Evolutionary conservation across 805 yeast species (phyloP).

Genomic region (Yamadazyma laniorum): DNA sequence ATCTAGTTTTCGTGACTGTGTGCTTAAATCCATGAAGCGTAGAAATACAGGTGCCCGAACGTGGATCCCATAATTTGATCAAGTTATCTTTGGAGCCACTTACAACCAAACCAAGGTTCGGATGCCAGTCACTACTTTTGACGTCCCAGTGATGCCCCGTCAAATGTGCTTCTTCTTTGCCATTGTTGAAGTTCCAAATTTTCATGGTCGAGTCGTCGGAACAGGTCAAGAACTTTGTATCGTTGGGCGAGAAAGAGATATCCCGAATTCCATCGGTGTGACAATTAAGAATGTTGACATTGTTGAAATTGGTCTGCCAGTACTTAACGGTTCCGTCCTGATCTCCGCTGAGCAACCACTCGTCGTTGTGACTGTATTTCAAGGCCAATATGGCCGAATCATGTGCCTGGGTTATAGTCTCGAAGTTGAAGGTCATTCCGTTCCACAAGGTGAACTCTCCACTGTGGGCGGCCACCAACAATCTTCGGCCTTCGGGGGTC

Average conservation of each 20-base stretch:
- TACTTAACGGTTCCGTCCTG: constrained; percentile 88
- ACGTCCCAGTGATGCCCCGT: constrained; percentile 99
- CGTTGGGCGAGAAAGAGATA: constrained; percentile 85
- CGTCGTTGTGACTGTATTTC: constrained; percentile 84
- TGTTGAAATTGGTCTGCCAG: constrained; percentile 98
- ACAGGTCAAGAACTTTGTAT: constrained; percentile 87
- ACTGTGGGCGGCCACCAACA: constrained; percentile 83
- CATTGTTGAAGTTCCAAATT: constrained; percentile 92
- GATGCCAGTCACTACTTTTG: constrained; percentile 96
- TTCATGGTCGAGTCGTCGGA: constrained; percentile 90
- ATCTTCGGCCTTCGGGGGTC: constrained; percentile 95
- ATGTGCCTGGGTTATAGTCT: constrained; percentile 98
- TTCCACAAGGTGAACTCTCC: constrained; percentile 98
- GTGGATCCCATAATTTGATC: constrained; percentile 94
- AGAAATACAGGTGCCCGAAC: constrained; percentile 67
- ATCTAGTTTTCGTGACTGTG: constrained; percentile 81
- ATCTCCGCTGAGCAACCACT: constrained; percentile 93
- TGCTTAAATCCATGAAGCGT: constrained; percentile 92
- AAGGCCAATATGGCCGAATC: constrained; percentile 82
- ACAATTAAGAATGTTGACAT: constrained; percentile 75
- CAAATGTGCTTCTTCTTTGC: constrained; percentile 73
- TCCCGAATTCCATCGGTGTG: constrained; percentile 85
- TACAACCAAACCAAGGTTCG: constrained; percentile 77
- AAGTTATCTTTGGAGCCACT: constrained; percentile 95
- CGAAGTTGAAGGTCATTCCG: constrained; percentile 92